Base-by-base conservation (phyloP, 176 grass and related monocot genomes). In the Phyllostachys edulis region DNA sequence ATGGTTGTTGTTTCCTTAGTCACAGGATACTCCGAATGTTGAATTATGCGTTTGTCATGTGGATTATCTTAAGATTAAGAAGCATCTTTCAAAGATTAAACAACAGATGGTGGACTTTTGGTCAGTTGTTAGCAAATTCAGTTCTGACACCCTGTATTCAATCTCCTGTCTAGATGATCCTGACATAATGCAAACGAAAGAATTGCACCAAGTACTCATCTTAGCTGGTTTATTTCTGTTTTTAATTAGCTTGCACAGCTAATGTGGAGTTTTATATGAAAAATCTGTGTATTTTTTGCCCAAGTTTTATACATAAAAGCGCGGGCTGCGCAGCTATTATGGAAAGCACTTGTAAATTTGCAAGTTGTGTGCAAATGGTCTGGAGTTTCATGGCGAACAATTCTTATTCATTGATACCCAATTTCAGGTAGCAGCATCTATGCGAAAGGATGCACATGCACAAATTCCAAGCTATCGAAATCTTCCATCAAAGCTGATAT, bases 361-460 rank as follows among this genome's bases (percentile, higher is more conserved):
- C 52, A 75, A 50, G 45, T 61, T 36, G 27, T 61, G 47, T 82
- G 78, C 38, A 72, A 90, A 36, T 74, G 63, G 60, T 27, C 15
- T 66, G 57, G 55, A 77, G 14, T 81, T 81, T n/a, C 45, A 82
- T 46, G 45, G 20, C 15, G 2, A 67, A 66, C 40, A 61, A 40
- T 65, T 73, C 16, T 80, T 38, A 89, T 80, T 84, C 81, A 67
- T 83, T 73, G 59, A 77, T 74, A 8, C 51, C 61, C 56, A 70
- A 79, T 91, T 89, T 82, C 92, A 94, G 92, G 89, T 94, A 9
- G 92, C 92, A 52, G 92, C 92, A 89, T 94, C 92, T 71, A 89
- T 94, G 92, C 80, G 85, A 57, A 94, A 82, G 87, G 87, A 94
- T 63, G 85, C 90, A 85, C 72, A 91, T 65, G 84, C 87, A 60